Evolutionary conservation across 345 rosid species (phyloP).

Genomic region (Hypericum perforatum): DNA sequence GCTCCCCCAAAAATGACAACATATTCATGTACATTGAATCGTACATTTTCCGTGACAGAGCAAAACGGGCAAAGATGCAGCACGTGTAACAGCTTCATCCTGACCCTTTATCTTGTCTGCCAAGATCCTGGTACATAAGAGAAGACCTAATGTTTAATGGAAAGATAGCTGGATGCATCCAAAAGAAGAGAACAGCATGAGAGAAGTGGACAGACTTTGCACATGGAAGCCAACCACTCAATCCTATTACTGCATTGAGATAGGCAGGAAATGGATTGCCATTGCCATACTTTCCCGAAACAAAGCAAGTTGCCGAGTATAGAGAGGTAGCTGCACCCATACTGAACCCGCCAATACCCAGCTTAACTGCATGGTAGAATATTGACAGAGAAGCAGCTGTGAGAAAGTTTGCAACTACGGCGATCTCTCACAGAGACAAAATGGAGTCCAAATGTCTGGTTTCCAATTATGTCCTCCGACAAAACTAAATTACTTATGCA

Average conservation of each 20-base stretch:
- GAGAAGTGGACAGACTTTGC: slow-evolving; percentile 43
- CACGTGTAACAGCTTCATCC: slow-evolving; percentile 48
- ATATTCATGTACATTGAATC: too few relatives aligned
- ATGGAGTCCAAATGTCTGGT: too few relatives aligned
- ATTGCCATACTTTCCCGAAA: slow-evolving; percentile 57
- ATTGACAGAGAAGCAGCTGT: neutral
- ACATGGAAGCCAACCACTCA: slow-evolving; percentile 99
- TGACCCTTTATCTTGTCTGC: slow-evolving; percentile 41
- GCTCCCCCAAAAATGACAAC: too few relatives aligned
- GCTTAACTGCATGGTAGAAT: slow-evolving; percentile 50
- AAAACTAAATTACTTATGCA: too few relatives aligned
- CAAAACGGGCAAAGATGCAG: slow-evolving; percentile 69
- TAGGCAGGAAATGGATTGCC: slow-evolving; percentile 65
- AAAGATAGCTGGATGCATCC: too few relatives aligned
- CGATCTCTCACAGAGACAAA: too few relatives aligned
- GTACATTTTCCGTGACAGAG: slow-evolving; percentile 84
- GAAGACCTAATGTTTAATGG: neutral
- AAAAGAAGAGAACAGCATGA: neutral
- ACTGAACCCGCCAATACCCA: slow-evolving; percentile 97
- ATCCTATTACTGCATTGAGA: slow-evolving; percentile 66
- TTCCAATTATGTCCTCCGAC: too few relatives aligned
- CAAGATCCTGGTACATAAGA: slow-evolving; percentile 42
- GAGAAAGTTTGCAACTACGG: neutral
- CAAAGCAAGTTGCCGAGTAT: slow-evolving; percentile 74
- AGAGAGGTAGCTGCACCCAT: slow-evolving; percentile 95